Percentiles rank a stretch among this genome's conserved stretches.
Evolutionary conservation across 306 rosid genomes (phyloP).

Genomic region (Pterocarpus santalinus): DNA sequence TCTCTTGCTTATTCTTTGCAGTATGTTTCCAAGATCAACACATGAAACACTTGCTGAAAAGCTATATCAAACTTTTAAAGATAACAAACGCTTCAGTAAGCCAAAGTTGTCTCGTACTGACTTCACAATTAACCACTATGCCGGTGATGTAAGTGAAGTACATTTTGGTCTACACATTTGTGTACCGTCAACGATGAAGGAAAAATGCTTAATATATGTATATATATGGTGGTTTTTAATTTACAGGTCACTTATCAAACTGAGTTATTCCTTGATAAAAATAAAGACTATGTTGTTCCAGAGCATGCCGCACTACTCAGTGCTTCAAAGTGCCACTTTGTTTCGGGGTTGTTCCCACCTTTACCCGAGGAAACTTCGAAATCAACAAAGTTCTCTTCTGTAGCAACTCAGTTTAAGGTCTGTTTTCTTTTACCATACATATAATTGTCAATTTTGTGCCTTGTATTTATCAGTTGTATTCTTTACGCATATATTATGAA

Average conservation of each 20-base stretch:
- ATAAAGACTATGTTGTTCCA: conserved; percentile 94
- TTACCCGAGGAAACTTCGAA: conserved; percentile 86
- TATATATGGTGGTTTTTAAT: conserved; percentile 14
- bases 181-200: conserved; percentile 18
- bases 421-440: conserved; percentile 37
- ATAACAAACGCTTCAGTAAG: conserved; percentile 93
- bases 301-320: conserved; percentile 87
- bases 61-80: conserved; percentile 89
- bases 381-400: conserved; percentile 92
- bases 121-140: conserved; percentile 90
- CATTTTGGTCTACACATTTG: conserved; percentile 18
- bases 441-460: conserved; percentile 16
- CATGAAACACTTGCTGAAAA: conserved; percentile 88
- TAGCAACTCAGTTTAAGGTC: conserved; percentile 91
- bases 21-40: conserved; percentile 99
- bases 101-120: conserved; percentile 90
- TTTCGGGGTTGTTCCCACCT: conserved; percentile 86
- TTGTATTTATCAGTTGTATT: conserved; percentile 32
- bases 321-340: conserved; percentile 86
- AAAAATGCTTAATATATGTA: conserved; percentile 8
- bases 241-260: conserved; percentile 97
- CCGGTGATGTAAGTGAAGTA: conserved; percentile 86
- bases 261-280: conserved; percentile 90
- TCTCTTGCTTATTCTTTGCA: conserved; percentile 60
- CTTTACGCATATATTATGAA: conserved; percentile 45